Evolutionary conservation across 352 stramenopile species (phyloP).

Genomic region (Globisporangium sylvaticum): DNA sequence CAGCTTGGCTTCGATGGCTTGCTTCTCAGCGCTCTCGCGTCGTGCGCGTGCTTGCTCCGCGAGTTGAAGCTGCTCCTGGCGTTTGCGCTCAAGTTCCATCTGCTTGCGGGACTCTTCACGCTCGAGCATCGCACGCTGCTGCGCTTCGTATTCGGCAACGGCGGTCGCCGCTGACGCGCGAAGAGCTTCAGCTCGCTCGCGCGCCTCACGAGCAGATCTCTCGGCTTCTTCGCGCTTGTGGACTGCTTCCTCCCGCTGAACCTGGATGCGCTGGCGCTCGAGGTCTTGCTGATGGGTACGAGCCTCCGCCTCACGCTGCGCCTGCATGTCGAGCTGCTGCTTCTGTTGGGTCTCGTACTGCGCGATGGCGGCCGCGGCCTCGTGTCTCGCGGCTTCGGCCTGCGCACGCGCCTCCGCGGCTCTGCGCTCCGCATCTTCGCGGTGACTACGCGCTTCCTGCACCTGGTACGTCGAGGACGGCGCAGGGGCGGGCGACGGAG

Average conservation of each 20-base stretch:
- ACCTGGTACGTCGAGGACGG: conserved; percentile 16
- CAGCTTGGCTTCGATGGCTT: conserved; percentile 48
- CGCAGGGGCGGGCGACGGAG: neutral
- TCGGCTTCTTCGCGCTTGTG: conserved; percentile 57
- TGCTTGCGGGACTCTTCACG: conserved; percentile 61
- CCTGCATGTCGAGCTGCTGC: conserved; percentile 32
- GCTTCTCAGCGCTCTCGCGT: conserved; percentile 52
- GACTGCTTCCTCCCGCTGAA: conserved; percentile 40
- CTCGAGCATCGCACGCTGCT: conserved; percentile 57
- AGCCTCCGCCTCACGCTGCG: conserved; percentile 27
- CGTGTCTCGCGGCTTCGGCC: conserved; percentile 37
- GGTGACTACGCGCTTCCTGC: conserved; percentile 26
- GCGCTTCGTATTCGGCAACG: conserved; percentile 57
- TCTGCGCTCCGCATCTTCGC: conserved; percentile 47
- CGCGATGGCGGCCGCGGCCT: conserved; percentile 37
- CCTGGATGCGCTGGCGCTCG: conserved; percentile 48
- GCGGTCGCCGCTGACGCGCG: conserved; percentile 51
- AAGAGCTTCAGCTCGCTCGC: conserved; percentile 63
- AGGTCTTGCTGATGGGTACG: conserved; percentile 22
- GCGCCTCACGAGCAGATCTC: conserved; percentile 45
- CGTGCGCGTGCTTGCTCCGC: conserved; percentile 47
- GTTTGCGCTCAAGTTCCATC: conserved; percentile 50
- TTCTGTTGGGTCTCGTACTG: conserved; percentile 50
- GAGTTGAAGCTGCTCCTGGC: conserved; percentile 52
- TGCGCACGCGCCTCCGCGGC: conserved; percentile 37